Evolutionary conservation across 805 yeast species (phyloP).

Genomic region (Wickerhamomyces mucosus): DNA sequence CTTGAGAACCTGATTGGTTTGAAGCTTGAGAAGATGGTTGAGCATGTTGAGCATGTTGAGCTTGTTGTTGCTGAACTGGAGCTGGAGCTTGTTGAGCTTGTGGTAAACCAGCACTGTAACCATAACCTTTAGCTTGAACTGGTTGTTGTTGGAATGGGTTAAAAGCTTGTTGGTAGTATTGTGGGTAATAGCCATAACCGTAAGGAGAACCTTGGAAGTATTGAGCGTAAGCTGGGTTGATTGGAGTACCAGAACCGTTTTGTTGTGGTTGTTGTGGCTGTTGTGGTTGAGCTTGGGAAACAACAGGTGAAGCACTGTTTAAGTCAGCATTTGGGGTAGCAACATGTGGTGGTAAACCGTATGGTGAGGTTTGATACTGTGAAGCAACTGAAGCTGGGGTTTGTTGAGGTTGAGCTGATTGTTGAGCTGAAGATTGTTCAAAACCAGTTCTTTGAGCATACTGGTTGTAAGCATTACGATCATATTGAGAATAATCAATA

Average conservation of each 20-base stretch:
- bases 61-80: constrained; percentile 6
- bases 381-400: constrained; percentile 23
- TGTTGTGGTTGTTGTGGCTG: not conserved
- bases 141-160: constrained; percentile 6
- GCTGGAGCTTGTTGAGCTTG: not conserved
- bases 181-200: constrained; percentile 6
- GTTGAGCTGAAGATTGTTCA: constrained; percentile 11
- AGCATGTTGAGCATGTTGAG: constrained; percentile 9
- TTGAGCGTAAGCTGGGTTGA: not conserved
- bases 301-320: not conserved
- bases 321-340: not conserved
- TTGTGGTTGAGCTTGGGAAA: not conserved
- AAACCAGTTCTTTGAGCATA: constrained; percentile 5
- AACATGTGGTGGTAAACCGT: constrained; percentile 13
- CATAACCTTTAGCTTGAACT: not conserved
- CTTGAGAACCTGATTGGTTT: constrained; percentile 4
- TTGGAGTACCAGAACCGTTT: too few species aligned
- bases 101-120: not conserved
- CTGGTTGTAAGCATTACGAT: constrained; percentile 2
- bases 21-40: constrained; percentile 6
- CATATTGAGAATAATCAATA: constrained; percentile 3
- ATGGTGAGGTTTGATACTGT: constrained; percentile 20
- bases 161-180: constrained; percentile 4
- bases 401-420: constrained; percentile 9
- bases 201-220: constrained; percentile 6